Percentiles rank a stretch among this genome's conserved stretches.
These are phyloP conservation scores for Neurospora sp. DNA, from an alignment of 495 filamentous ascomycete species.

Conservation along the genomic window DNA sequence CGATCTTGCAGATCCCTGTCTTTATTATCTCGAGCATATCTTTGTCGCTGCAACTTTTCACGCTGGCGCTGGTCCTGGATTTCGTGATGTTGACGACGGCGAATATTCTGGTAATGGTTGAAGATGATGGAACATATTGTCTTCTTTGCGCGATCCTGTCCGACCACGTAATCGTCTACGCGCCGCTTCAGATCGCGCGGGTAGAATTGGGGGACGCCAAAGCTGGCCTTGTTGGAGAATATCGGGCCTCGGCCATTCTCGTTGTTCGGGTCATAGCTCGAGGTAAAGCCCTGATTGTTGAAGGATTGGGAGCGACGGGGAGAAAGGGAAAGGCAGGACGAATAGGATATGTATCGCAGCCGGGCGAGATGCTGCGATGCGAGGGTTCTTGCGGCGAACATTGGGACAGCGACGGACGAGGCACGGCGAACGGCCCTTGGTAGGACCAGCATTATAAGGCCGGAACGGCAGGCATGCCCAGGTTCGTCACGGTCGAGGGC, in stretches of 20 bases:
- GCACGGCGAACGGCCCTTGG: constrained; percentile 7
- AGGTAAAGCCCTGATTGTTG: constrained; percentile 46
- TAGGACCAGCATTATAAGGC: constrained; percentile 24
- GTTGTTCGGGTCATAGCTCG: constrained; percentile 62
- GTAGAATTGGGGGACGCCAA: constrained; percentile 66
- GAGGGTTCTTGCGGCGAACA: constrained; percentile 14
- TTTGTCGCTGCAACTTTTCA: constrained; percentile 39
- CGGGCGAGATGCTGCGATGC: constrained; percentile 3
- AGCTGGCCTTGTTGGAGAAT: constrained; percentile 30
- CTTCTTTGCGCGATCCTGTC: constrained; percentile 94
- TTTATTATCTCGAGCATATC: constrained; percentile 28
- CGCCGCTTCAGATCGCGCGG: constrained; percentile 77
- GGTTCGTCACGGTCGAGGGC: constrained; percentile 1
- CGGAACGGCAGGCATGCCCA: constrained; percentile 6
- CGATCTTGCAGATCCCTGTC: constrained; percentile 21
- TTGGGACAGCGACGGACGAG: neutral
- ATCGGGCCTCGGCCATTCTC: constrained; percentile 39
- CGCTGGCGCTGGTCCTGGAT: constrained; percentile 58
- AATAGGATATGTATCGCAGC: constrained; percentile 19
- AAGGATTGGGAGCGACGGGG: constrained; percentile 28
- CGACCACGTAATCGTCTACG: constrained; percentile 92
- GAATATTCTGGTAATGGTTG: constrained; percentile 88
- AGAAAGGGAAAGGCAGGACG: constrained; percentile 14
- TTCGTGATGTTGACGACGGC: constrained; percentile 68
- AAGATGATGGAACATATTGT: constrained; percentile 89